Evolutionary conservation across 2,329 filamentous ascomycete genomes (phyloP), one percentile per base, ranked within the genome.

Genomic region (Aureobasidium sp.): DNA sequence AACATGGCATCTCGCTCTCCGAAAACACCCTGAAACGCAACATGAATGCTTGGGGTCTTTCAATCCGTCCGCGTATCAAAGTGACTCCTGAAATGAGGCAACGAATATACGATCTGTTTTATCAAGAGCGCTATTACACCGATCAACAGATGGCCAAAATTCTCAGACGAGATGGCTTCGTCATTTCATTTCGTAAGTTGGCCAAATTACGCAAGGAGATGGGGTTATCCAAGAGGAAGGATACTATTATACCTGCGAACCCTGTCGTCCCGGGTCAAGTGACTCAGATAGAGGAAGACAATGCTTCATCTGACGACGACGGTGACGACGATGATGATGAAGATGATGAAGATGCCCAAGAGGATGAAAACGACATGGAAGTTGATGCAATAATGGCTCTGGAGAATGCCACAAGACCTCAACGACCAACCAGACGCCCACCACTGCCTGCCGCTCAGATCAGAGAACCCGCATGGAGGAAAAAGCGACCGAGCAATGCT

Each of bases 141-240:
- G 53, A 57, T 9, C 39, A 44, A 5, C 53, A 57, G n/a, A 57
- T 57, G 53, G 37, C 53, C n/a, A 57, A 57, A n/a, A 57, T 57
- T 3, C 53, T 57, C n/a, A 57, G 37, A 21, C 53, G 53, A 45
- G 53, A 57, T 16, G 53, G 53, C 39, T 57, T 57, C 16, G 21
- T 30, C n/a, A 27, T 57, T 34, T 44, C 29, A 3, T 39, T 34
- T 27, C 53, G 53, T 57, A 57, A 57, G 30, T 36, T 57, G 53
- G 39, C 53, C 8, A 45, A 44, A 57, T n/a, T 57, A 13, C 53
- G 53, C n/a, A 57, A 57, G 13, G 29, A 44, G 11, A 57, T 57
- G 53, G 53, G 53, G 4, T 36, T 57, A n/a, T 44, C 53, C 39
- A 57, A 57, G 9, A 44, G 53, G 5, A 57, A 57, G 30, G 53